Evolutionary conservation across 2,329 filamentous ascomycete genomes (phyloP).

Genomic region (Tolypocladium sp.): DNA sequence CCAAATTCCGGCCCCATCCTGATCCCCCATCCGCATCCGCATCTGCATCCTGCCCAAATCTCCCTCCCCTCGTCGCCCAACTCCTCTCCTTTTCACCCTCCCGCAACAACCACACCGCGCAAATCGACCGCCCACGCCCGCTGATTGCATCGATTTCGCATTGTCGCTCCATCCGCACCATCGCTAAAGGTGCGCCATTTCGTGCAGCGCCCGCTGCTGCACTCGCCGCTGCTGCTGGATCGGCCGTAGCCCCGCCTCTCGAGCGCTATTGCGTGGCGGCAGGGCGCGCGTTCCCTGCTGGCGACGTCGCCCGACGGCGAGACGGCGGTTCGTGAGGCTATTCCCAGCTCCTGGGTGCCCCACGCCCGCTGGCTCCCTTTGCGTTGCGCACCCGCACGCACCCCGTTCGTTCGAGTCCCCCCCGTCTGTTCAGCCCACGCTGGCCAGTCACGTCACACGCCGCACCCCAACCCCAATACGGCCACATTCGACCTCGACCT

Average conservation of each 20-base stretch:
- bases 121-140: constrained; percentile 15
- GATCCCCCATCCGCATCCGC: constrained; percentile 8
- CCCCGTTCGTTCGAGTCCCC: constrained; percentile 1
- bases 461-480: neutral
- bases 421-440: constrained; percentile 4
- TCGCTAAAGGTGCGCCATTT: constrained; percentile 26
- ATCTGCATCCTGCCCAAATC: constrained; percentile 10
- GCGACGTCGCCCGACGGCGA: constrained; percentile 12
- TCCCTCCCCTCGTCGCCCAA: constrained; percentile 11
- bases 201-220: constrained; percentile 19
- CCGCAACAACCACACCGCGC: constrained; percentile 25
- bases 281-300: constrained; percentile 1
- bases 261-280: constrained; percentile 10
- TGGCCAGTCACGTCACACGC: constrained; percentile 14
- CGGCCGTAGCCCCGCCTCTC: constrained; percentile 11
- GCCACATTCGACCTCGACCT: neutral
- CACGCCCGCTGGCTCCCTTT: constrained; percentile 7
- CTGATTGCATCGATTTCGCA: constrained; percentile 30
- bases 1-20: constrained; percentile 9
- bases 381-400: neutral
- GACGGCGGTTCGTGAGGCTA: constrained; percentile 26
- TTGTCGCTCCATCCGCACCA: constrained; percentile 21
- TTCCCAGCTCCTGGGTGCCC: constrained; percentile 19
- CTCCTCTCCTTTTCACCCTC: constrained; percentile 18
- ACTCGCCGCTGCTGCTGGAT: constrained; percentile 15